These are phyloP conservation scores for Trichoderma koningiopsis DNA, from an alignment of 2,329 filamentous ascomycete species.

Conservation along the genomic window DNA sequence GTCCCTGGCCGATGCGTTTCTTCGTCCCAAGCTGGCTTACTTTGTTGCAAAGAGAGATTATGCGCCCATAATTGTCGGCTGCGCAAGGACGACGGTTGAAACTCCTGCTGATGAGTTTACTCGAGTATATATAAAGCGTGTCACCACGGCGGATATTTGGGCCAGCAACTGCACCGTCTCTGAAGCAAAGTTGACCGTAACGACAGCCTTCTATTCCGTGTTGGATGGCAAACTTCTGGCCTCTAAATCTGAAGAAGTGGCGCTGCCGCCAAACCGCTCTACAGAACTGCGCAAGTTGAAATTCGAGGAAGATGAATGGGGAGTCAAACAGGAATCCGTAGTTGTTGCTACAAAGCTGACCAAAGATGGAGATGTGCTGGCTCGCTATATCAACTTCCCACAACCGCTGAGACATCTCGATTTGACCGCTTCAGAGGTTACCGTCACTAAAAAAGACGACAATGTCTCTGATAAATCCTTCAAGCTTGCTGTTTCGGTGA, in stretches of 20 bases:
- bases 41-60: slow-evolving; percentile 14
- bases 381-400: slow-evolving; percentile 17
- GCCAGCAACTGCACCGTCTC: slow-evolving; percentile 2
- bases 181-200: background rate
- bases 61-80: slow-evolving; percentile 3
- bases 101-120: slow-evolving; percentile 10
- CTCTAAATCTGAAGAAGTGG: background rate
- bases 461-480: background rate
- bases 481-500: slow-evolving; percentile 1
- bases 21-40: slow-evolving; percentile 20
- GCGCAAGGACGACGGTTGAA: background rate
- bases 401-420: slow-evolving; percentile 16
- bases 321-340: slow-evolving; percentile 4
- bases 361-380: background rate
- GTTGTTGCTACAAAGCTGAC: slow-evolving; percentile 10
- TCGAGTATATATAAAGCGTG: background rate
- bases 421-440: background rate
- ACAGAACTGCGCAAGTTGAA: background rate
- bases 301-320: slow-evolving; percentile 7
- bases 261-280: slow-evolving; percentile 12
- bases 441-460: background rate
- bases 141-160: slow-evolving; percentile 7
- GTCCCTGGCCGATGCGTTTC: slow-evolving; percentile 11
- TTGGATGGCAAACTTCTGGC: slow-evolving; percentile 2
- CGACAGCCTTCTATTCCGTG: background rate